Evolutionary conservation across 148 eudicot species (phyloP).

Genomic region (Camellia sinensis): DNA sequence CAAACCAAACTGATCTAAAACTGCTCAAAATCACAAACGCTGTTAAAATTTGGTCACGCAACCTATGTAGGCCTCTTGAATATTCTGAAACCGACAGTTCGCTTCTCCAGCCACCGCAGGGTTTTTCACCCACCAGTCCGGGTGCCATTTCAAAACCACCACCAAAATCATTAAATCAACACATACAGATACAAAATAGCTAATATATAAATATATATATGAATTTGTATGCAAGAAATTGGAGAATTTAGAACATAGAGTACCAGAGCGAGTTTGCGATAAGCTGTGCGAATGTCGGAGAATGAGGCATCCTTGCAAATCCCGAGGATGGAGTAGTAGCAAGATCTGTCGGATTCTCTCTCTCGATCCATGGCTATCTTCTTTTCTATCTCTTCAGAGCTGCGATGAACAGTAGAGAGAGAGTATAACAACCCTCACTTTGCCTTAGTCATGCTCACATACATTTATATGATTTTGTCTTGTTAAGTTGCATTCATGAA

Average conservation of each 20-base stretch:
- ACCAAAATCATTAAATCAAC: not conserved
- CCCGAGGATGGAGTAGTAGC: conserved; percentile 76
- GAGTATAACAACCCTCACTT: no score
- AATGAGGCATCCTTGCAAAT: conserved; percentile 63
- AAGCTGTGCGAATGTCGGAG: conserved; percentile 76
- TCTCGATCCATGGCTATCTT: conserved; percentile 38
- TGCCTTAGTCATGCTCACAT: no score
- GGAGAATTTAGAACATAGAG: not conserved
- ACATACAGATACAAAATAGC: not conserved
- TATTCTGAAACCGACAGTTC: conserved; percentile 67
- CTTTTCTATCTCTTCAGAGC: not conserved
- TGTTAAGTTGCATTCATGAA: no score
- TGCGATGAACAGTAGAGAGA: no score
- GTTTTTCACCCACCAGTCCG: conserved; percentile 63
- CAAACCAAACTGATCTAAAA: not conserved
- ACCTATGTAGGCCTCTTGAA: conserved; percentile 98
- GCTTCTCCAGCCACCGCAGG: conserved; percentile 66
- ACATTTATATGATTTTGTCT: no score
- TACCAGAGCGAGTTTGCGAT: conserved; percentile 93
- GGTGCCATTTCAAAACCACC: conserved; percentile 76
- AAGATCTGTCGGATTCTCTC: conserved; percentile 47
- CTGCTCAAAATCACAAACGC: not conserved
- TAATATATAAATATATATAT: not conserved
- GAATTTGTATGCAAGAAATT: not conserved
- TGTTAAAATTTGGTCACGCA: not conserved